These are phyloP conservation scores for Lavandula angustifolia DNA, from an alignment of 257 asterid genomes.

Conservation along the genomic window DNA sequence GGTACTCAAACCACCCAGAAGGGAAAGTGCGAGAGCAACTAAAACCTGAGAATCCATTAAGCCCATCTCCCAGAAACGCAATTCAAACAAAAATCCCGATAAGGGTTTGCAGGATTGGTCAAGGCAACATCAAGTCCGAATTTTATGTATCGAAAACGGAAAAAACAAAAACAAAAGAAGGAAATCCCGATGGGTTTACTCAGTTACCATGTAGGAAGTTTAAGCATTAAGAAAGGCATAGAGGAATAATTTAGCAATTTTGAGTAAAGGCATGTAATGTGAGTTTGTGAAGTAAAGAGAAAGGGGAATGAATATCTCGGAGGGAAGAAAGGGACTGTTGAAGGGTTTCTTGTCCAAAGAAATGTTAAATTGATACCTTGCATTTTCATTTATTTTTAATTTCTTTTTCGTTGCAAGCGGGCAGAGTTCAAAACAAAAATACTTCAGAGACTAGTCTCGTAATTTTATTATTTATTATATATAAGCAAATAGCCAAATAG, in stretches of 20 bases:
- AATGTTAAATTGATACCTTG: no score
- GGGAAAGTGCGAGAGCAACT: slow-evolving; percentile 86
- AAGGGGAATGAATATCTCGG: slow-evolving; percentile 36
- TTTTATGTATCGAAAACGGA: no score
- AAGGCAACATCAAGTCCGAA: neutral
- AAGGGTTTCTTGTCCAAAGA: no score
- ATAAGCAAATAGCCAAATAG: no score
- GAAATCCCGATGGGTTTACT: neutral
- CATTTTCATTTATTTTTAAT: no score
- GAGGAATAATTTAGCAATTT: slow-evolving; percentile 8
- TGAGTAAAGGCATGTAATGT: slow-evolving; percentile 18
- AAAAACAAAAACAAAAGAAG: neutral
- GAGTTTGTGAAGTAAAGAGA: slow-evolving; percentile 7
- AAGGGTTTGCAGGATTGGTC: neutral
- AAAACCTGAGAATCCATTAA: slow-evolving; percentile 83
- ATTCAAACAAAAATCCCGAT: neutral
- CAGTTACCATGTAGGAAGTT: slow-evolving; percentile 17
- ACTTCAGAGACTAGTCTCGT: no score
- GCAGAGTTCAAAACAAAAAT: no score
- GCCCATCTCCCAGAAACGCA: slow-evolving; percentile 41
- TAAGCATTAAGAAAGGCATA: neutral
- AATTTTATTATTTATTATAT: no score
- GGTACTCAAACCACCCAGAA: slow-evolving; percentile 89
- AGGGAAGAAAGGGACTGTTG: slow-evolving; percentile 47
- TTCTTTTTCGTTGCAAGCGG: no score